These are phyloP conservation scores for Marchantia polymorpha DNA, from an alignment of 225 moss, liverwort and hornwort species.

Conservation along the genomic window DNA sequence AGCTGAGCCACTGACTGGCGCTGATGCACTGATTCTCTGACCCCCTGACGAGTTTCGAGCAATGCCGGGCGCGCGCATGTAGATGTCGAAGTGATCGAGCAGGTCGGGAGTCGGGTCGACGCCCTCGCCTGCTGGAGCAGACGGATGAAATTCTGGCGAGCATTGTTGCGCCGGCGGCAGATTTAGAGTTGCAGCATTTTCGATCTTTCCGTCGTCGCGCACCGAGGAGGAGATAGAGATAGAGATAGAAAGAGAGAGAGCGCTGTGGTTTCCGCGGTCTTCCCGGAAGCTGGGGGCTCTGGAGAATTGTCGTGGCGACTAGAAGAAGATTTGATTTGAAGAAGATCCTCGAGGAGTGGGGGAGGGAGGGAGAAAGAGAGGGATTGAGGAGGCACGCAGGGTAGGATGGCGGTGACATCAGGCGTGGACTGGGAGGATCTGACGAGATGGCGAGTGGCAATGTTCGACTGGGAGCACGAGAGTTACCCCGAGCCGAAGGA, in stretches of 20 bases:
- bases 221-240: neutral
- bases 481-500: conserved; percentile 44
- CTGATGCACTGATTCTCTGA: too few relatives aligned
- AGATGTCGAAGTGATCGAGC: neutral
- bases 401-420: neutral
- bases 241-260: too few relatives aligned
- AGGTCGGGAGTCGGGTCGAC: neutral
- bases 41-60: neutral
- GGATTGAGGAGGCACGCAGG: neutral
- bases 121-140: neutral
- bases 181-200: neutral
- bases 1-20: neutral
- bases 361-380: too few relatives aligned
- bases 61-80: neutral
- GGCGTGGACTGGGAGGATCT: conserved; percentile 7
- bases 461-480: conserved; percentile 52
- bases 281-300: neutral
- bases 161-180: neutral
- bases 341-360: neutral
- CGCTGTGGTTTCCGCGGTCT: neutral
- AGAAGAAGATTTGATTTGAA: neutral
- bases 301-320: neutral
- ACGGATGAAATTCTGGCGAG: neutral
- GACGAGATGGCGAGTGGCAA: conserved; percentile 12
- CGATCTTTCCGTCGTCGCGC: neutral